phyloP scores from a whole-genome alignment of 208 protist genomes.

The Vickermania ingenoplastis region DNA sequence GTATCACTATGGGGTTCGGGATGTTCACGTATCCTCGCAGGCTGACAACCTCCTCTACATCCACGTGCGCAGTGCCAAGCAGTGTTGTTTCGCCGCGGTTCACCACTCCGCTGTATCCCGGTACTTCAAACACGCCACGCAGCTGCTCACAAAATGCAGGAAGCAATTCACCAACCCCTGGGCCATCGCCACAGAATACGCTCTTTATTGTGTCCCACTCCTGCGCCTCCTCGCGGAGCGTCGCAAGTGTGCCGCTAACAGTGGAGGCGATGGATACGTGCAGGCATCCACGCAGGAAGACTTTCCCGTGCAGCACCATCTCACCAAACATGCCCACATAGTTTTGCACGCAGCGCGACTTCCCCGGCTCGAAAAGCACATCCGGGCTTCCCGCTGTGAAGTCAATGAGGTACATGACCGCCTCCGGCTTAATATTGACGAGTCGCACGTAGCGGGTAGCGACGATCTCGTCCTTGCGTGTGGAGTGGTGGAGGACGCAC shows the following conservation, averaged over 20 bases:
- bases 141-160: background rate
- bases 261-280: background rate
- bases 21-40: constrained; percentile 1
- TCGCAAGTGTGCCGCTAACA: background rate
- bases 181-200: background rate
- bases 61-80: background rate
- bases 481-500: constrained; percentile 32
- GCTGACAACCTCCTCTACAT: background rate
- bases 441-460: background rate
- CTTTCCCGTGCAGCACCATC: background rate
- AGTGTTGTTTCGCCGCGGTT: background rate
- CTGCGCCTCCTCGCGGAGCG: background rate
- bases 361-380: background rate
- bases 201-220: background rate
- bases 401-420: background rate
- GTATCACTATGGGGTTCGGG: background rate
- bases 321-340: background rate
- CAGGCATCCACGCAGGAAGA: background rate
- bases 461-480: background rate
- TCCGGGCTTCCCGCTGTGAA: background rate
- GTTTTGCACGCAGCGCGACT: background rate
- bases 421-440: background rate
- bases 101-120: background rate
- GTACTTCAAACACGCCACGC: background rate
- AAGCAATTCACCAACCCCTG: background rate